Evolutionary conservation across 208 protist species (phyloP).

Genomic region (Acanthamoeba polyphaga): DNA sequence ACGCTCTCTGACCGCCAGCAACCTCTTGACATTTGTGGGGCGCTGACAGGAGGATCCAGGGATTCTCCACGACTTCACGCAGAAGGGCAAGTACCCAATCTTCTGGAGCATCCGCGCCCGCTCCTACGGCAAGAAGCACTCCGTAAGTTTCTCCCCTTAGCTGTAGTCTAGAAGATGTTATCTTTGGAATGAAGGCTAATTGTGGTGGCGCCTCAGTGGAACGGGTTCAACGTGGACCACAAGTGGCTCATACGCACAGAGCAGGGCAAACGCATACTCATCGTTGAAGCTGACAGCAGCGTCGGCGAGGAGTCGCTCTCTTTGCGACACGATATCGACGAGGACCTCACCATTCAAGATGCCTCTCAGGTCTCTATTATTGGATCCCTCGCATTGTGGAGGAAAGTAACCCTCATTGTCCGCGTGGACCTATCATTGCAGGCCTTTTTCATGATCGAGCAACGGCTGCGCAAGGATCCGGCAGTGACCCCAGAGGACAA

Average conservation of each 20-base stretch:
- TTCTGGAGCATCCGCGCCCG: slow-evolving; percentile 30
- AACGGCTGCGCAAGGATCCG: neutral
- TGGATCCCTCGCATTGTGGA: too few species aligned
- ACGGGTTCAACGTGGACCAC: neutral
- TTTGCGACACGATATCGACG: neutral
- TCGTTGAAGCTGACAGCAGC: slow-evolving; percentile 17
- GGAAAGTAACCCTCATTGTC: neutral
- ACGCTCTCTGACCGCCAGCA: too few species aligned
- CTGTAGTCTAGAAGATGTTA: neutral
- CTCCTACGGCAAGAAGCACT: slow-evolving; percentile 5
- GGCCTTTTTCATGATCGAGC: slow-evolving; percentile 33
- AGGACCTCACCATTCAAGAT: neutral
- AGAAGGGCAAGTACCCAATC: slow-evolving; percentile 6
- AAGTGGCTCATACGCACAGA: slow-evolving; percentile 16
- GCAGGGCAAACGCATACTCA: slow-evolving; percentile 1
- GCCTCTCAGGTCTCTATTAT: neutral
- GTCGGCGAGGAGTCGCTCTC: slow-evolving; percentile 7
- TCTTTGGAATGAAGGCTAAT: too few species aligned
- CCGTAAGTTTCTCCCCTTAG: neutral
- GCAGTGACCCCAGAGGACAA: neutral
- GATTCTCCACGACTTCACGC: neutral
- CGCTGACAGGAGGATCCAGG: neutral
- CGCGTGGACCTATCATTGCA: neutral
- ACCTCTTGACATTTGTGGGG: neutral
- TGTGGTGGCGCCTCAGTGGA: neutral